A percentile compares a stretch with the other conserved stretches of the same genome.
phyloP scores from a whole-genome alignment of 2,329 filamentous ascomycete genomes.

The Alternaria brassicicola region DNA sequence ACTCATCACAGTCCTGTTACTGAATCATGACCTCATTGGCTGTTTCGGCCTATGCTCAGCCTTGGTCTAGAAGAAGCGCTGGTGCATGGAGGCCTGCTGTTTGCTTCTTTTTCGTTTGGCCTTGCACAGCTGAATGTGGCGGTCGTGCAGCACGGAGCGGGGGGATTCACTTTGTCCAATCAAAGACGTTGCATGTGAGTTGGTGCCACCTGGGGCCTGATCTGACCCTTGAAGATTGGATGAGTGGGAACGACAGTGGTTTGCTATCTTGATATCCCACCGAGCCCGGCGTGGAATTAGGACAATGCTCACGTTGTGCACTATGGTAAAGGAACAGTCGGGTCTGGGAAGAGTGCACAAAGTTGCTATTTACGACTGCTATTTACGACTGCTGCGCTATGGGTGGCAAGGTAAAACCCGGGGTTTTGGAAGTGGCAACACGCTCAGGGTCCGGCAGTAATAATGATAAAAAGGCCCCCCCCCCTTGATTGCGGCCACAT shows the following conservation, averaged over 20 bases:
- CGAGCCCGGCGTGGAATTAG: neutral
- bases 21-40: slow-evolving; percentile 16
- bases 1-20: slow-evolving; percentile 14
- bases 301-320: slow-evolving; percentile 1
- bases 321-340: neutral
- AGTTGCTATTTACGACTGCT: slow-evolving; percentile 8
- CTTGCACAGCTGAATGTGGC: slow-evolving; percentile 3
- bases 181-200: neutral
- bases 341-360: neutral
- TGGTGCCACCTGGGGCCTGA: neutral
- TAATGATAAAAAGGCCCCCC: neutral
- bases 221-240: slow-evolving; percentile 2
- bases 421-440: neutral
- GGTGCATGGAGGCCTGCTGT: slow-evolving; percentile 12
- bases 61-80: slow-evolving; percentile 12
- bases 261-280: slow-evolving; percentile 3
- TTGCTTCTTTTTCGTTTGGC: slow-evolving; percentile 1
- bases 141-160: slow-evolving; percentile 5
- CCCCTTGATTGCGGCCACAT: slow-evolving; percentile 11
- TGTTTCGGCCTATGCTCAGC: slow-evolving; percentile 11
- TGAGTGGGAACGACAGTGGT: neutral
- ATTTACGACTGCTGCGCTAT: slow-evolving; percentile 1
- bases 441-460: neutral
- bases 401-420: neutral
- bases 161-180: slow-evolving; percentile 9